Conservation (phyloP, 345 rosid genomes). For the Populus alba region DNA sequence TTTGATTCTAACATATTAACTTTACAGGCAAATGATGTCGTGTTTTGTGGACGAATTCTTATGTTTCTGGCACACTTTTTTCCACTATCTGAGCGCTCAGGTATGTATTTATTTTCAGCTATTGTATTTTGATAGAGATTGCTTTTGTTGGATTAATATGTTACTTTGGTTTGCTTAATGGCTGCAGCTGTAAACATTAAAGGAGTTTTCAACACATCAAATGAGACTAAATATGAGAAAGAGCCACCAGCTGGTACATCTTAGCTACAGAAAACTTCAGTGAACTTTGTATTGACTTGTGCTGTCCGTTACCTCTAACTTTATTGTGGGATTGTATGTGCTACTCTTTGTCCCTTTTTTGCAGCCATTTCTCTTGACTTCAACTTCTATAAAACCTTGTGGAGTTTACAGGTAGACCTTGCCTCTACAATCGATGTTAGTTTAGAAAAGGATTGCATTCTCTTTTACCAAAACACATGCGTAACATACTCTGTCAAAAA, state of each 20-base stretch:
- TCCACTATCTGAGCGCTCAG: constrained; percentile 94
- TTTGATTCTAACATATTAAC: constrained; percentile 12
- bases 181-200: constrained; percentile 94
- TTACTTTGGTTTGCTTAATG: constrained; percentile 22
- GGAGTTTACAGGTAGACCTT: constrained; percentile 87
- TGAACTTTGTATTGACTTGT: constrained; percentile 17
- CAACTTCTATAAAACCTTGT: constrained; percentile 92
- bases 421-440: not conserved
- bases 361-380: constrained; percentile 85
- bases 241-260: constrained; percentile 75
- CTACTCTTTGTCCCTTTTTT: constrained; percentile 20
- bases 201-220: constrained; percentile 95
- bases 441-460: not conserved
- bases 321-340: not conserved
- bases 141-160: constrained; percentile 8
- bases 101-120: constrained; percentile 34
- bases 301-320: not conserved
- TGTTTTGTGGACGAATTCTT: constrained; percentile 94
- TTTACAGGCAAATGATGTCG: constrained; percentile 89
- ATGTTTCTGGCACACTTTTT: constrained; percentile 96
- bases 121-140: not conserved
- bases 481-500: not conserved
- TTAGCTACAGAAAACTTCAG: not conserved
- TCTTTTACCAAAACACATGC: not conserved
- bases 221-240: constrained; percentile 89